phyloP scores from a whole-genome alignment of 805 yeast genomes.

The Kregervanrija delftensis region DNA sequence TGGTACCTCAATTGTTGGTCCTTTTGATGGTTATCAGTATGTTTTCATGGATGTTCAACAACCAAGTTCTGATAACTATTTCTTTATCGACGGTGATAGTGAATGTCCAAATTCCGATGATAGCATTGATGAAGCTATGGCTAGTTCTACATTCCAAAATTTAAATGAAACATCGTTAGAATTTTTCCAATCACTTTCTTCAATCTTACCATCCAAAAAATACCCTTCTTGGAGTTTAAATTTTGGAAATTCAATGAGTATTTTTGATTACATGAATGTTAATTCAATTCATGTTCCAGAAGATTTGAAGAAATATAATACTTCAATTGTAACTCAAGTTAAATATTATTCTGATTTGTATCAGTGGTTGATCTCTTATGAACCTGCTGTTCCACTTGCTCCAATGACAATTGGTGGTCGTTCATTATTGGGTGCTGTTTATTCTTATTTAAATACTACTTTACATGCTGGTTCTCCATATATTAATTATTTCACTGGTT shows the following conservation, averaged over 20 bases:
- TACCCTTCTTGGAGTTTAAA: constrained; percentile 27
- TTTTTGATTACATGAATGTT: constrained; percentile 36
- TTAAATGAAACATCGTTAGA: constrained; percentile 30
- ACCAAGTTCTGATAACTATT: constrained; percentile 29
- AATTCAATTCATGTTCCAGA: constrained; percentile 36
- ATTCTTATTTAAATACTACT: constrained; percentile 31
- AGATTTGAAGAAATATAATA: constrained; percentile 27
- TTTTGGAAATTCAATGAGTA: constrained; percentile 32
- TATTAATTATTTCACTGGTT: constrained; percentile 37
- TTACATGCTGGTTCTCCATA: constrained; percentile 29
- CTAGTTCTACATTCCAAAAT: constrained; percentile 25
- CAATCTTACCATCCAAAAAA: constrained; percentile 20
- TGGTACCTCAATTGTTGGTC: constrained; percentile 32
- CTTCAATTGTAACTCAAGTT: constrained; percentile 26
- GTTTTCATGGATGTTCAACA: constrained; percentile 33
- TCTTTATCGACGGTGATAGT: constrained; percentile 36
- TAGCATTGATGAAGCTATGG: constrained; percentile 27
- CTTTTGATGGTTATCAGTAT: constrained; percentile 40
- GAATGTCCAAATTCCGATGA: constrained; percentile 33
- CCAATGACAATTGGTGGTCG: constrained; percentile 37
- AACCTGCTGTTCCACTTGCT: constrained; percentile 20
- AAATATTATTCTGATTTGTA: constrained; percentile 32
- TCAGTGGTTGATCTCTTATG: constrained; percentile 32
- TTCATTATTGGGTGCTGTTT: constrained; percentile 31
- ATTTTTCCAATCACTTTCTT: constrained; percentile 32